Evolutionary conservation across 305 asterid species (phyloP).

Genomic region (Solanum hybrid): DNA sequence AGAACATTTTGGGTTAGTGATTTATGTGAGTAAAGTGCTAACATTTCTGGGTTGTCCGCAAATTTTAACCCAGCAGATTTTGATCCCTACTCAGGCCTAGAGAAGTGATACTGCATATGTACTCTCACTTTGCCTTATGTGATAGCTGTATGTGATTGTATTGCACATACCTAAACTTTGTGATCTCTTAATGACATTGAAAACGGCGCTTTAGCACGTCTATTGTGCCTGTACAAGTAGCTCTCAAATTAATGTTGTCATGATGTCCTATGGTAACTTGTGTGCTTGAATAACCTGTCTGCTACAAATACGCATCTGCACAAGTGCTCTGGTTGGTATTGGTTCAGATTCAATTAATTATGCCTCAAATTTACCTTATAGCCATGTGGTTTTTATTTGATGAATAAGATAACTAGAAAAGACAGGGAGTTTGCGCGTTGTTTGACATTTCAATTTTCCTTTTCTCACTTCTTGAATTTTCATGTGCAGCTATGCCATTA

Average conservation of each 20-base stretch:
- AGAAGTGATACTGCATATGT: background rate
- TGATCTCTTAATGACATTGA: background rate
- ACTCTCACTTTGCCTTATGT: background rate
- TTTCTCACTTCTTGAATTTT: background rate
- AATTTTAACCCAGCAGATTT: background rate
- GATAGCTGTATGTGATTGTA: background rate
- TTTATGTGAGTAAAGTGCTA: background rate
- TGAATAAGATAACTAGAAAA: background rate
- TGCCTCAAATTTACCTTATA: background rate
- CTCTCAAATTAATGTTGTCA: background rate
- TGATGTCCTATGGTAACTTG: background rate
- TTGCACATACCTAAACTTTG: background rate
- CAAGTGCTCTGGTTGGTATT: background rate
- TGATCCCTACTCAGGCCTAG: background rate
- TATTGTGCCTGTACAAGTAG: background rate
- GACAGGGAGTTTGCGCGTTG: background rate
- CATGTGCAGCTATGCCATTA: background rate
- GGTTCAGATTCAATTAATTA: background rate
- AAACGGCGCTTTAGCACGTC: background rate
- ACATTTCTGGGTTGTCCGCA: background rate
- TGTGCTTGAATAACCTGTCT: background rate
- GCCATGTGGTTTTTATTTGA: background rate
- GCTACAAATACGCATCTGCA: background rate
- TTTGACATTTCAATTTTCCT: background rate
- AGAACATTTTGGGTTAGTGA: background rate